Evolutionary conservation across 371 early-diverging fungal species (phyloP).

Genomic region (Mucor saturninus): DNA sequence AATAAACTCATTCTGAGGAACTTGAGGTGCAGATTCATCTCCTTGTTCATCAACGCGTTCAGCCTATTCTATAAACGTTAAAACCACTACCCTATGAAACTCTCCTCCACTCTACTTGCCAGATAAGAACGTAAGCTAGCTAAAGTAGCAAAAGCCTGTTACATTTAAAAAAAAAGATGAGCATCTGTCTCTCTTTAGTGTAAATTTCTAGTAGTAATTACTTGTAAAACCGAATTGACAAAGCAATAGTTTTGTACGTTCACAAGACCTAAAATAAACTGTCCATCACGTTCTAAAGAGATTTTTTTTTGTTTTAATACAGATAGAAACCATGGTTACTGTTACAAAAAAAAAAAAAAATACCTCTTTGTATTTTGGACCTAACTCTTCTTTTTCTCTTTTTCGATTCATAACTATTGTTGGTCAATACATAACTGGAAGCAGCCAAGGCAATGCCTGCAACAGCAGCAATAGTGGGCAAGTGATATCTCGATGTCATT

Average conservation of each 20-base stretch:
- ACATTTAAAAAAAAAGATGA: not conserved
- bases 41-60: constrained; percentile 59
- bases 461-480: constrained; percentile 55
- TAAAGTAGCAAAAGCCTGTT: constrained; percentile 62
- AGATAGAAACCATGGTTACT: not conserved
- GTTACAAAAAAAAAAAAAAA: not conserved
- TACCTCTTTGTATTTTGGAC: constrained; percentile 46
- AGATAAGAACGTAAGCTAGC: constrained; percentile 54
- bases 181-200: not conserved
- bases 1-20: constrained; percentile 46
- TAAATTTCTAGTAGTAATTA: constrained; percentile 16
- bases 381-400: constrained; percentile 46
- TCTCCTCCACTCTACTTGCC: constrained; percentile 19
- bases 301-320: not conserved
- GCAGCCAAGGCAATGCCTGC: constrained; percentile 57
- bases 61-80: constrained; percentile 28
- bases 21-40: constrained; percentile 44
- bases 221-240: constrained; percentile 86
- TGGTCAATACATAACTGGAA: constrained; percentile 43
- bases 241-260: constrained; percentile 93
- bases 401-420: constrained; percentile 37
- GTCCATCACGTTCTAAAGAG: constrained; percentile 48
- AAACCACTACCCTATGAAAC: too few species aligned
- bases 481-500: constrained; percentile 48
- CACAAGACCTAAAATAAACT: constrained; percentile 68